Conservation (phyloP, 1,284 basidiomycete genomes). For the Leucoagaricus sp. region DNA sequence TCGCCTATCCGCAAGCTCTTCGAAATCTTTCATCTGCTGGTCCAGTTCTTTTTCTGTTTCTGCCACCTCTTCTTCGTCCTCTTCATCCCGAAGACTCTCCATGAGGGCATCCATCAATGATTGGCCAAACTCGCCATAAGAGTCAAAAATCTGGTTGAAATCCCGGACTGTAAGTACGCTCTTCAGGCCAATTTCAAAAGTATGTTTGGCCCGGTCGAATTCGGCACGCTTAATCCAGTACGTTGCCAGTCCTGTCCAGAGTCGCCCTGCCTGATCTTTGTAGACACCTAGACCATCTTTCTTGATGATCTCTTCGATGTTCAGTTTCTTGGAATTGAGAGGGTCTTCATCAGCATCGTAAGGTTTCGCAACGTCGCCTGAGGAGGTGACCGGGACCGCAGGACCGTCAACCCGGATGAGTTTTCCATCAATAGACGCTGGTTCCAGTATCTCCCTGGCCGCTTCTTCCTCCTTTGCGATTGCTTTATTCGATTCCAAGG, state of each 20-base stretch:
- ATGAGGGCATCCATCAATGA: slow-evolving; percentile 91
- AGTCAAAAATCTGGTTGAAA: slow-evolving; percentile 98
- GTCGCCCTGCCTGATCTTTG: slow-evolving; percentile 93
- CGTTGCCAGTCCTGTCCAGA: slow-evolving; percentile 97
- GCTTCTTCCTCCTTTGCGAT: slow-evolving; percentile 46
- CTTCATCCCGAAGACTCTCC: slow-evolving; percentile 82
- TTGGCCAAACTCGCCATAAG: slow-evolving; percentile 94
- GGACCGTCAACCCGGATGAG: slow-evolving; percentile 79
- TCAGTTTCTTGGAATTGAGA: slow-evolving; percentile 69
- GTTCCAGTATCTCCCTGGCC: slow-evolving; percentile 44
- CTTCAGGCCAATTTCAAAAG: slow-evolving; percentile 88
- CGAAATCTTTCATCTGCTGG: slow-evolving; percentile 89
- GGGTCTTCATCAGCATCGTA: slow-evolving; percentile 88
- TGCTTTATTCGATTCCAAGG: slow-evolving; percentile 52
- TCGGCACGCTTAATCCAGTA: slow-evolving; percentile 99
- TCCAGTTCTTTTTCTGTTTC: slow-evolving; percentile 91
- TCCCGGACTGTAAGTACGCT: slow-evolving; percentile 93
- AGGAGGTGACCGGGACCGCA: slow-evolving; percentile 52
- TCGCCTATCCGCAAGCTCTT: slow-evolving; percentile 91
- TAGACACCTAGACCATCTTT: slow-evolving; percentile 88
- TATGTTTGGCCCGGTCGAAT: slow-evolving; percentile 85
- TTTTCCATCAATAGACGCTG: slow-evolving; percentile 57
- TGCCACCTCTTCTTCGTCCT: slow-evolving; percentile 63
- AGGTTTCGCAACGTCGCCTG: slow-evolving; percentile 48
- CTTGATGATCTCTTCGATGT: slow-evolving; percentile 85